Evolutionary conservation across 1,284 basidiomycete genomes (phyloP), one percentile per base, ranked within the genome.

Genomic region (Tremellales sp.): DNA sequence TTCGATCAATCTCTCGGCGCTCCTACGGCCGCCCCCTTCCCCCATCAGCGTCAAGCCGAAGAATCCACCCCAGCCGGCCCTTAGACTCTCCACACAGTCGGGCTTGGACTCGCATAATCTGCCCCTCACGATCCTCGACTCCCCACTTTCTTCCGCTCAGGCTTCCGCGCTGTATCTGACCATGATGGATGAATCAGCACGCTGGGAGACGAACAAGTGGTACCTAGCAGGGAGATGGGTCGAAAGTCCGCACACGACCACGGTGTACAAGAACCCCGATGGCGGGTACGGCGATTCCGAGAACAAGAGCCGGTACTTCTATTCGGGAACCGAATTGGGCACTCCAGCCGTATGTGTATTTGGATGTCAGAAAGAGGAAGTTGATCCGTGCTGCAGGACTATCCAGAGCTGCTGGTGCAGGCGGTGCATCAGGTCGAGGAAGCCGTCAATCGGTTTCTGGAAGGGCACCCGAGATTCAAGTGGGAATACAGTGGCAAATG

Each of bases 401-500:
- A 92, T 61, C 81, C 84, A 3, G 65, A 77, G 1, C 76, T 78
- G 1, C 85, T 95, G 81, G 83, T 86, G 63, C 79, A 82, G 57
- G 89, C 89, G 1, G 90, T 88, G 56, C 65, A 75, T 34, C 79
- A 86, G 24, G 74, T 95, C 14, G 88, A 92, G 65, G 74, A 76
- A 8, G 72, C 85, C 1, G 89, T 95, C 18, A 90, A 91, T 58
- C 76, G 77, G 10, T 81, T 87, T 58, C 76, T 94, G 60, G 75
- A 66, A 40, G 80, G 77, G 52, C 76, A 85, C 41, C 63, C 73
- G 42, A 79, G 83, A 9, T 85, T 81, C 65, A 77, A 80, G 2
- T 72, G 85, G 3, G 91, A 95, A 70, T 94, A 85, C 81, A 78
- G 72, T 13, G 81, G 80, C 0, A 60, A 68, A 4, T 97, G 92